Evolutionary conservation across 768 basidiomycete genomes (phyloP), one percentile per base, ranked within the genome.

Genomic region (Neoboletus brunneissimus): DNA sequence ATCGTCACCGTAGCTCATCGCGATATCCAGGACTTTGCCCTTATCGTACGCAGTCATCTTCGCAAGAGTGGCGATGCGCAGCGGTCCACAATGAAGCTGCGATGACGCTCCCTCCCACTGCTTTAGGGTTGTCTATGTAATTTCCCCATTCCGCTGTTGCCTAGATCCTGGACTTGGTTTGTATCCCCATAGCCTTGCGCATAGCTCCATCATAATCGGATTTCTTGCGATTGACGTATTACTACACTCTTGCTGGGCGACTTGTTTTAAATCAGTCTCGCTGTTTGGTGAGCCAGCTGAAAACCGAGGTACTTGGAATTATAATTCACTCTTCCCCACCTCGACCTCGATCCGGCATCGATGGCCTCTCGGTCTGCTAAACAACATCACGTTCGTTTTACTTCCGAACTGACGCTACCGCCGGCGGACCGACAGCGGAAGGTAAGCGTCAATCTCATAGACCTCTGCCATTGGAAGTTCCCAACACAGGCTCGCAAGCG

Each of bases 351-450:
- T 54, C 66, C 29, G 55, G 61, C 47, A 60, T 68, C 68, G 48
- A 68, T 70, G 68, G 47, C 55, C 32, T 20, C 53, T 18, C 42
- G 20, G 23, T 66, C 56, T 42, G 13, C 34, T 57, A 42, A 55
- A 51, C 58, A 59, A 56, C 50, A 54, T 49, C 64, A 61, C 63
- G 64, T 76, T 57, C 74, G 62, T 49, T 76, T 75, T 60, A 60
- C 65, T 60, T 61, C 68, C 57, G 55, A 69, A 54, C 60, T 73
- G 51, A 64, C 65, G 51, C 58, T 62, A 23, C 73, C 73, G 56
- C 74, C 65, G 46, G 58, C 59, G 54, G 67, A 65, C 67, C 74
- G 71, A 37, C 67, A 64, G 51, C 66, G 67, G 58, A 67, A 65
- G 67, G 73, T 75, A 58, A 15, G 63, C n/a, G 18, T 9, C 45